Percentiles rank a stretch among this genome's conserved stretches.
Conservation (phyloP, 2,329 filamentous ascomycete genomes). For the Mariannaea elegans region DNA sequence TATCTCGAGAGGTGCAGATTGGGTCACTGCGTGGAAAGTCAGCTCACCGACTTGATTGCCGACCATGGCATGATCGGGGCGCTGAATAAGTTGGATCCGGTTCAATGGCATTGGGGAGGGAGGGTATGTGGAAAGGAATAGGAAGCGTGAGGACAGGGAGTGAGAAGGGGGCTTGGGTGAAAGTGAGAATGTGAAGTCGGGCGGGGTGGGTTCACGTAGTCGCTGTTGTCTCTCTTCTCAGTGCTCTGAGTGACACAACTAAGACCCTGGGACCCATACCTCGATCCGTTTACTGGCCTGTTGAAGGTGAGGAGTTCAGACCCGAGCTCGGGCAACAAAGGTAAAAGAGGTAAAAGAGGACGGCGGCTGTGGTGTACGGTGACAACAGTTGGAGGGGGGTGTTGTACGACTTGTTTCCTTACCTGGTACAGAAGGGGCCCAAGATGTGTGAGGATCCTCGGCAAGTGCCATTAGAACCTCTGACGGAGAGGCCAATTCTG, state of each 20-base stretch:
- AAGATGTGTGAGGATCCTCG: constrained; percentile 30
- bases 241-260: constrained; percentile 27
- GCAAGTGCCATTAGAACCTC: constrained; percentile 31
- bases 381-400: constrained; percentile 7
- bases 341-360: constrained; percentile 1
- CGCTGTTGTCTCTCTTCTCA: constrained; percentile 37
- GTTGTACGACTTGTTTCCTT: constrained; percentile 30
- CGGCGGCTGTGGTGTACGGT: not conserved
- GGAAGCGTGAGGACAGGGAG: constrained; percentile 27
- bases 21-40: constrained; percentile 40
- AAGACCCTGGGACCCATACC: constrained; percentile 30
- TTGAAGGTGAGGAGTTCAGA: constrained; percentile 21
- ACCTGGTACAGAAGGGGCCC: constrained; percentile 34
- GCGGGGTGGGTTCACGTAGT: constrained; percentile 30
- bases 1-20: constrained; percentile 29
- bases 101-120: constrained; percentile 23
- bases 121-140: constrained; percentile 22
- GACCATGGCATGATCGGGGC: constrained; percentile 39
- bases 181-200: constrained; percentile 31
- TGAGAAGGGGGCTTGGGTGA: constrained; percentile 22
- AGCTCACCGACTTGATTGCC: constrained; percentile 39
- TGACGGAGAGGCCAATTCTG: constrained; percentile 33
- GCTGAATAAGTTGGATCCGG: constrained; percentile 26
- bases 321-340: not conserved
- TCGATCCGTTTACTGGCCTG: constrained; percentile 28